Evolutionary conservation across 1,284 basidiomycete species (phyloP).

Genomic region (Prillingera fragicola): DNA sequence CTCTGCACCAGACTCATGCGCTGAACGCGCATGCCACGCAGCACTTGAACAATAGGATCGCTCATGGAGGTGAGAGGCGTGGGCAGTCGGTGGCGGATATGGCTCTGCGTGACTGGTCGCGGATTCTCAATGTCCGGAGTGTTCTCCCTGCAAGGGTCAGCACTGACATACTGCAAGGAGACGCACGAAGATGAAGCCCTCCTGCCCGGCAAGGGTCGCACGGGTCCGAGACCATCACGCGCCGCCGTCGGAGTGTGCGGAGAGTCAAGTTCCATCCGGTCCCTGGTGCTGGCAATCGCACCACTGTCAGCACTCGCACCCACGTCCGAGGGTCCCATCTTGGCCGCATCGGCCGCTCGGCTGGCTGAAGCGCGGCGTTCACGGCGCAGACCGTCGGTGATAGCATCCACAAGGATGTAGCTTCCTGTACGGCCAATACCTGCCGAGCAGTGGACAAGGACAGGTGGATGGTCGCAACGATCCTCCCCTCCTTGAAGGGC

Average conservation of each 20-base stretch:
- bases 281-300: too few relatives aligned
- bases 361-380: slow-evolving; percentile 50
- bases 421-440: slow-evolving; percentile 88
- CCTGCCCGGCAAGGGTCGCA: neutral
- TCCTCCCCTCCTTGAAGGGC: slow-evolving; percentile 33
- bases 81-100: slow-evolving; percentile 51
- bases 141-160: too few relatives aligned
- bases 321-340: too few relatives aligned
- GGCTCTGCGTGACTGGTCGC: slow-evolving; percentile 22
- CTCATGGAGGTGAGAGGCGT: slow-evolving; percentile 57
- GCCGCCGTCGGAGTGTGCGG: neutral
- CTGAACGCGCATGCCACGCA: slow-evolving; percentile 85
- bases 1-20: slow-evolving; percentile 87
- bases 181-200: too few relatives aligned
- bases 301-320: too few relatives aligned
- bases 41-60: slow-evolving; percentile 67
- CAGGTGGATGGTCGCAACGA: slow-evolving; percentile 38
- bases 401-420: slow-evolving; percentile 81
- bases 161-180: too few relatives aligned
- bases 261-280: neutral
- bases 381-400: slow-evolving; percentile 67
- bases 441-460: slow-evolving; percentile 58
- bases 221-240: neutral
- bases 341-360: too few relatives aligned
- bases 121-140: slow-evolving; percentile 6